These are phyloP conservation scores for Pseudocercospora vitis DNA, from an alignment of 2,329 filamentous ascomycete genomes.

Conservation along the genomic window DNA sequence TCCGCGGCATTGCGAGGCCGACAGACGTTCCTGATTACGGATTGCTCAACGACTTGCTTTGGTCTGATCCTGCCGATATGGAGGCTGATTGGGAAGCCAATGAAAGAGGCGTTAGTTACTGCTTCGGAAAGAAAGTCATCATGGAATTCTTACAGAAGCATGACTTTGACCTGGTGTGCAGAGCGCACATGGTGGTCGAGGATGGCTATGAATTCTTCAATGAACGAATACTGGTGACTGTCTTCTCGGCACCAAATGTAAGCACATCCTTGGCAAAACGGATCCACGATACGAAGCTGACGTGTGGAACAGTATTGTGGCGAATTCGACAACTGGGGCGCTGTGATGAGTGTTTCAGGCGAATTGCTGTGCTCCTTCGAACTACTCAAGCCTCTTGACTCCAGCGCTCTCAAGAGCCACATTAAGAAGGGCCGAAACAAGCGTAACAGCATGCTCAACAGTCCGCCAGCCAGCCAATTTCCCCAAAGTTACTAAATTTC, in stretches of 20 bases:
- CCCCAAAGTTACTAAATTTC: constrained; percentile 52
- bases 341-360: constrained; percentile 94
- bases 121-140: constrained; percentile 97
- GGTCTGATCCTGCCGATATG: constrained; percentile 98
- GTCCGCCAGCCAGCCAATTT: constrained; percentile 62
- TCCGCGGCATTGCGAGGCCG: constrained; percentile 89
- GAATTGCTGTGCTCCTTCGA: constrained; percentile 97
- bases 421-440: constrained; percentile 98
- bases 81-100: constrained; percentile 95
- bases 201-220: constrained; percentile 99
- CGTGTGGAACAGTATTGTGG: constrained; percentile 66
- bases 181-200: constrained; percentile 98
- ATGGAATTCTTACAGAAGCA: constrained; percentile 92
- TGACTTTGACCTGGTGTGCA: constrained; percentile 95
- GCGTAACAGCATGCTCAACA: constrained; percentile 92
- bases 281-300: neutral
- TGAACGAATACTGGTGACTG: constrained; percentile 89
- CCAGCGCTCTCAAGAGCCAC: constrained; percentile 92
- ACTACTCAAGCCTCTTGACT: constrained; percentile 92
- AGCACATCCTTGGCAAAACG: constrained; percentile 2
- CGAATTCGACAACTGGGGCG: constrained; percentile 98
- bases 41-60: constrained; percentile 88
- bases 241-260: constrained; percentile 96
- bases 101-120: constrained; percentile 94
- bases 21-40: constrained; percentile 98